A percentile compares a stretch with the other conserved stretches of the same genome.
phyloP scores from a whole-genome alignment of 2,329 filamentous ascomycete genomes.

The Apiospora hydei region DNA sequence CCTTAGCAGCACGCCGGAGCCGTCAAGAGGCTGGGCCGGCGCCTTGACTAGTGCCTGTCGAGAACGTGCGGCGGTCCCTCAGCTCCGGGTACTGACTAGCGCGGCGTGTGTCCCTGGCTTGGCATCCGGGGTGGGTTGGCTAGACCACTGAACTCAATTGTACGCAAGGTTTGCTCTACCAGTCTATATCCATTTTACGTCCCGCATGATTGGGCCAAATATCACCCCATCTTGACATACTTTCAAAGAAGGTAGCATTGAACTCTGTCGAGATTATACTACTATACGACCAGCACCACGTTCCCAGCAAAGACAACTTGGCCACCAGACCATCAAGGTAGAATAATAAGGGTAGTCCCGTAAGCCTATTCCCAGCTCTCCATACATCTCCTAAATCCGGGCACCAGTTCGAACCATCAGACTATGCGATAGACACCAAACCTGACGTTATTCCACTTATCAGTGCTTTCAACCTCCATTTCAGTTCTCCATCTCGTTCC shows the following conservation, averaged over 20 bases:
- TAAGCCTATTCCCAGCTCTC: not conserved
- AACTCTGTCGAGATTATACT: not conserved
- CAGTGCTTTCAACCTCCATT: constrained; percentile 39
- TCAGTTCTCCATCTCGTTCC: constrained; percentile 58
- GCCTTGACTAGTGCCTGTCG: not conserved
- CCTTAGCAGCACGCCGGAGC: not conserved
- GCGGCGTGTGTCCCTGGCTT: not conserved
- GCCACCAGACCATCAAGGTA: not conserved
- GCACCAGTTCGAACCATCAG: not conserved
- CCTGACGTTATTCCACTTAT: constrained; percentile 1
- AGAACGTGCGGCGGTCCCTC: not conserved
- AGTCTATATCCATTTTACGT: not conserved
- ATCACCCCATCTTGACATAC: not conserved
- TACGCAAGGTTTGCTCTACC: not conserved
- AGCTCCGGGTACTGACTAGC: not conserved
- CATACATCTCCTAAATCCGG: not conserved
- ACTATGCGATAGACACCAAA: constrained; percentile 11
- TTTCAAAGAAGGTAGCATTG: not conserved
- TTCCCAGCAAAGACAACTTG: not conserved
- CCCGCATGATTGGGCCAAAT: not conserved
- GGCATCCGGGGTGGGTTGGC: not conserved
- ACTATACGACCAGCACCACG: not conserved
- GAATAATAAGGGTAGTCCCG: not conserved
- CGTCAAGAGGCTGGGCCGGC: not conserved
- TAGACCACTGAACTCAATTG: not conserved